Evolutionary conservation across 164 flowering plant genomes (phyloP).

Genomic region (Tetracentron sinense): DNA sequence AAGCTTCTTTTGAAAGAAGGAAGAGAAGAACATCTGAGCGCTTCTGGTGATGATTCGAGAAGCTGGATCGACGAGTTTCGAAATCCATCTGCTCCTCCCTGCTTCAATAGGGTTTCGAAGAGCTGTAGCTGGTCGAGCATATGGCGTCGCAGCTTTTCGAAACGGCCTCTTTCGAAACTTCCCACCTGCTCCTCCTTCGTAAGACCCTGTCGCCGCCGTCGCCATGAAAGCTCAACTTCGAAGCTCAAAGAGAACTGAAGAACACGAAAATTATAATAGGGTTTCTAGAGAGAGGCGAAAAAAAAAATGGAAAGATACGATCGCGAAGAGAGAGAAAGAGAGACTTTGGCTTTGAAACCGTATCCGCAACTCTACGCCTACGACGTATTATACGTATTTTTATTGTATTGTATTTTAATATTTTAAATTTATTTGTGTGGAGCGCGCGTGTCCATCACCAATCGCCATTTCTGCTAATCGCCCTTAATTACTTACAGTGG

Average conservation of each 20-base stretch:
- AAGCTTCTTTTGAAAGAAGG: constrained; percentile 54
- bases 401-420: too few species aligned
- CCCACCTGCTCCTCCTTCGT: constrained; percentile 53
- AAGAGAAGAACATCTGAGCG: constrained; percentile 53
- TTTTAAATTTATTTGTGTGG: too few species aligned
- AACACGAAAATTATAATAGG: constrained; percentile 1
- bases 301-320: too few species aligned
- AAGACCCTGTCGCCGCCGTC: constrained; percentile 43
- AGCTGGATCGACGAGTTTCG: constrained; percentile 80
- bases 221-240: constrained; percentile 20
- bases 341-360: too few species aligned
- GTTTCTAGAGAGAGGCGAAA: too few species aligned
- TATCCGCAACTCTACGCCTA: too few species aligned
- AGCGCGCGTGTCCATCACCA: too few species aligned
- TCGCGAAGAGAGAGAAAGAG: too few species aligned
- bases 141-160: constrained; percentile 53
- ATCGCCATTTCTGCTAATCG: too few species aligned
- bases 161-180: constrained; percentile 46
- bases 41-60: constrained; percentile 50
- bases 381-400: too few species aligned
- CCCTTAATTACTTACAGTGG: too few species aligned
- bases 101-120: constrained; percentile 24
- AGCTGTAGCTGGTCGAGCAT: constrained; percentile 61
- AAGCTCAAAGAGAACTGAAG: constrained; percentile 1
- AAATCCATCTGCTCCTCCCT: constrained; percentile 44